Percentiles rank a stretch among this genome's conserved stretches.
Evolutionary conservation across 2,329 filamentous ascomycete species (phyloP).

Genomic region (Graphiopsis chlorocephala): DNA sequence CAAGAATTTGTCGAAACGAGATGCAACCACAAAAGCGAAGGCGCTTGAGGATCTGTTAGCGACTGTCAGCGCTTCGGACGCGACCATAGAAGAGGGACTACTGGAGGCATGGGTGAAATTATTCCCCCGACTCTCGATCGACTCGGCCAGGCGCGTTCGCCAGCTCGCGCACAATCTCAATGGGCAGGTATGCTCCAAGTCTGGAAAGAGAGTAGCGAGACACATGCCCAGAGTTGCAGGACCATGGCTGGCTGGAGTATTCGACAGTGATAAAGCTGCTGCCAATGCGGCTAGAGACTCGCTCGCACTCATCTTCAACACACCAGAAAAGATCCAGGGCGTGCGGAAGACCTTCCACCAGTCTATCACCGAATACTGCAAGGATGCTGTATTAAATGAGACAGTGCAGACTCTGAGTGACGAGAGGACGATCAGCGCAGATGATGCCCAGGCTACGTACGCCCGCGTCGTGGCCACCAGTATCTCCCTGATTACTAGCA

Average conservation of each 20-base stretch:
- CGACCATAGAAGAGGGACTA: slow-evolving; percentile 72
- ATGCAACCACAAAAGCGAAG: slow-evolving; percentile 86
- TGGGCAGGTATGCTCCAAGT: slow-evolving; percentile 55
- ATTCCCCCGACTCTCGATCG: slow-evolving; percentile 86
- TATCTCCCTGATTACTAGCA: slow-evolving; percentile 53
- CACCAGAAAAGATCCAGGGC: slow-evolving; percentile 70
- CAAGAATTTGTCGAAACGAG: slow-evolving; percentile 90
- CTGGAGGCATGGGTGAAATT: slow-evolving; percentile 80
- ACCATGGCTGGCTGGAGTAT: slow-evolving; percentile 86
- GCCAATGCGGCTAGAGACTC: slow-evolving; percentile 75
- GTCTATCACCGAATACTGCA: slow-evolving; percentile 78
- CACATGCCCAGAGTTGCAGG: slow-evolving; percentile 75
- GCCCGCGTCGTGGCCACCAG: slow-evolving; percentile 68
- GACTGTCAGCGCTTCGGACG: slow-evolving; percentile 58
- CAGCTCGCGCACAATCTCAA: slow-evolving; percentile 80
- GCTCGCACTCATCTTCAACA: slow-evolving; percentile 70
- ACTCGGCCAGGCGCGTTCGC: slow-evolving; percentile 81
- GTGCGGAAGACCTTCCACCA: slow-evolving; percentile 81
- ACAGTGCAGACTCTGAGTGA: slow-evolving; percentile 82
- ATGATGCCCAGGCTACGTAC: slow-evolving; percentile 86
- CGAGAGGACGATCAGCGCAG: slow-evolving; percentile 75
- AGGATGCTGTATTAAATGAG: slow-evolving; percentile 73
- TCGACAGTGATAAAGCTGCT: slow-evolving; percentile 78
- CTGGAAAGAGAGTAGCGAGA: slow-evolving; percentile 79
- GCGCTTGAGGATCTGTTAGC: slow-evolving; percentile 80